These are phyloP conservation scores for Penicillium ochrochloron DNA, from an alignment of 495 filamentous ascomycete genomes.

Conservation along the genomic window DNA sequence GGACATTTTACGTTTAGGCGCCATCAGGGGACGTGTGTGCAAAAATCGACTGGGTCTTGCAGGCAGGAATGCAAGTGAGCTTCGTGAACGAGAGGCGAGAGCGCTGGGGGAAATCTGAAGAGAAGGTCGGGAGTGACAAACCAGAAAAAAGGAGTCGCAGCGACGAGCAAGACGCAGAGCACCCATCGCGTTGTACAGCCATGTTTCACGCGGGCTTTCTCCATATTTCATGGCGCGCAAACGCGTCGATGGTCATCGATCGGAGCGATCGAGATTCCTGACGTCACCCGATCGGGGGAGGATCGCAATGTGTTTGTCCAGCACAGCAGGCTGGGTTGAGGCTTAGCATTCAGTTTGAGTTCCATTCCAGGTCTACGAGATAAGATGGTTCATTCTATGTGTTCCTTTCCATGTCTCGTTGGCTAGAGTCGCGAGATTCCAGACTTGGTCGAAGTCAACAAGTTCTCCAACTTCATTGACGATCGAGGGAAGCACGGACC, in stretches of 20 bases:
- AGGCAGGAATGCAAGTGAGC: background rate
- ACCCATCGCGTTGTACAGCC: slow-evolving; percentile 15
- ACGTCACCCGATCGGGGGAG: slow-evolving; percentile 32
- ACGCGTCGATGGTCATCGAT: slow-evolving; percentile 26
- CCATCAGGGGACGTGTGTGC: slow-evolving; percentile 23
- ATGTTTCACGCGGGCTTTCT: background rate
- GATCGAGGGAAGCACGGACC: too few relatives aligned
- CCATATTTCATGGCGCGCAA: slow-evolving; percentile 3
- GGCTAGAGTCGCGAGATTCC: too few relatives aligned
- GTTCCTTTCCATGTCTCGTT: too few relatives aligned
- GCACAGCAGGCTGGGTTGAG: background rate
- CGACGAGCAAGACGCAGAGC: background rate
- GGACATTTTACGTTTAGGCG: slow-evolving; percentile 37
- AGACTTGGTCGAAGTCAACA: too few relatives aligned
- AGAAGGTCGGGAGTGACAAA: background rate
- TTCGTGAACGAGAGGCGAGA: background rate
- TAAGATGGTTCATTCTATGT: too few relatives aligned
- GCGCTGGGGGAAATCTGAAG: background rate
- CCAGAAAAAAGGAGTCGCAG: background rate
- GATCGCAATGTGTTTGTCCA: slow-evolving; percentile 5
- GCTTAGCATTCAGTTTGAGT: background rate
- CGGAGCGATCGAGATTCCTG: slow-evolving; percentile 31
- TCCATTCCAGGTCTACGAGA: slow-evolving; percentile 1
- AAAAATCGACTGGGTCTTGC: background rate
- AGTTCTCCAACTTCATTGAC: too few relatives aligned